Percentiles rank a stretch among this genome's conserved stretches.
These are phyloP conservation scores for Cadophora sp. DNA, from an alignment of 2,329 filamentous ascomycete species.

Conservation along the genomic window DNA sequence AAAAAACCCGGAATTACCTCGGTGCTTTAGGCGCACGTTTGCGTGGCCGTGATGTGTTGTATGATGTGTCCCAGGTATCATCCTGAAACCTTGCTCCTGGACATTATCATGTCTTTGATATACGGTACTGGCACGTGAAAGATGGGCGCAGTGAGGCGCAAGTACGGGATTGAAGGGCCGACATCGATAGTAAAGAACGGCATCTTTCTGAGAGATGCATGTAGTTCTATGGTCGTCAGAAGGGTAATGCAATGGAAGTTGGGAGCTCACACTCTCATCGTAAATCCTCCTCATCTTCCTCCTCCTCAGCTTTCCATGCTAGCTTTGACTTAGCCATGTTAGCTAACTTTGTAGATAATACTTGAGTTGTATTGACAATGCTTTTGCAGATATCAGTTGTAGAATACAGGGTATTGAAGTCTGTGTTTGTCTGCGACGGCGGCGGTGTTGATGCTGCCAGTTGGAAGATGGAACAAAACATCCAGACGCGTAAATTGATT, in stretches of 20 bases:
- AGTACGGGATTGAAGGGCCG: constrained; percentile 91
- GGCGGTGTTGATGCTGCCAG: not conserved
- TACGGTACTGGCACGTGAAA: not conserved
- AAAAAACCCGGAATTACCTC: not conserved
- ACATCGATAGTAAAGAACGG: constrained; percentile 97
- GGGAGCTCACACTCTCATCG: constrained; percentile 63
- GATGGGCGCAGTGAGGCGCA: constrained; percentile 50
- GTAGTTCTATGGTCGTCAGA: constrained; percentile 67
- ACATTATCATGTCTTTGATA: constrained; percentile 4
- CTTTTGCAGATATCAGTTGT: not conserved
- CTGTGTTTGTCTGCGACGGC: no score
- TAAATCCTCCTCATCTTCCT: constrained; percentile 73
- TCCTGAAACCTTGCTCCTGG: constrained; percentile 6
- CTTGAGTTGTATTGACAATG: not conserved
- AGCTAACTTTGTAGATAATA: not conserved
- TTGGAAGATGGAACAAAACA: constrained; percentile 9
- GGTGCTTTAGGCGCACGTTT: not conserved
- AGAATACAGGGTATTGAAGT: not conserved
- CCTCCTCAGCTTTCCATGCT: constrained; percentile 54
- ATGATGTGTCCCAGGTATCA: not conserved
- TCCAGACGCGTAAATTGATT: constrained; percentile 28
- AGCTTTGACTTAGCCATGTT: constrained; percentile 16
- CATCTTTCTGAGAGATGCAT: constrained; percentile 96
- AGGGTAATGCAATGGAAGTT: not conserved
- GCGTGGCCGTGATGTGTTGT: constrained; percentile 11